Evolutionary conservation across 202 grass and related monocot species (phyloP).

Genomic region (Cymbopogon flexuosus): DNA sequence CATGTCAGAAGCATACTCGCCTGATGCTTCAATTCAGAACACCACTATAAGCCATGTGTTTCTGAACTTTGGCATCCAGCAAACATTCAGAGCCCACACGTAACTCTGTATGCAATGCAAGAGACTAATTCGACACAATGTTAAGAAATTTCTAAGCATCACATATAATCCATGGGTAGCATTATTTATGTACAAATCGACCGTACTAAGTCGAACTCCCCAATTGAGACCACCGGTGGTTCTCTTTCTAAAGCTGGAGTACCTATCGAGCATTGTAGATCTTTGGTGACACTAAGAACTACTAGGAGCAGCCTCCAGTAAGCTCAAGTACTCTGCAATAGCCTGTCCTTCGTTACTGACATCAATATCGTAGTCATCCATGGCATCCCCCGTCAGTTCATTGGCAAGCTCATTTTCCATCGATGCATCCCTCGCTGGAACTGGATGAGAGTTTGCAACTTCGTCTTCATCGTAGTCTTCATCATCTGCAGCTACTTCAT

Average conservation of each 20-base stretch:
- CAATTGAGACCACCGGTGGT: neutral
- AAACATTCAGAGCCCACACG: neutral
- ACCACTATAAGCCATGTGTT: neutral
- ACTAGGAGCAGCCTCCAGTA: conserved; percentile 52
- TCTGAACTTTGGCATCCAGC: neutral
- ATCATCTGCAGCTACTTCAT: neutral
- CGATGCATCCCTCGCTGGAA: conserved; percentile 39
- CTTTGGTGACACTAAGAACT: conserved; percentile 17
- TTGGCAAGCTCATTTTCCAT: conserved; percentile 72
- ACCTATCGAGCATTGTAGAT: neutral
- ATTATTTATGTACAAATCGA: conserved; percentile 38
- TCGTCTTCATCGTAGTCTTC: neutral
- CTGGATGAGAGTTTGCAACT: conserved; percentile 1
- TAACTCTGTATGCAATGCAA: neutral
- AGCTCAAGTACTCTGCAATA: conserved; percentile 62
- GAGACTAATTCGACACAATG: neutral
- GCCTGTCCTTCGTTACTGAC: conserved; percentile 71
- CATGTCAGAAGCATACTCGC: neutral
- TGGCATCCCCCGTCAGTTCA: conserved; percentile 60
- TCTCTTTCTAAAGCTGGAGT: neutral
- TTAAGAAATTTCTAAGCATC: neutral
- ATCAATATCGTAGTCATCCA: conserved; percentile 87
- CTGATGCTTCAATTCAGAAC: neutral
- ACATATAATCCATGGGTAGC: neutral
- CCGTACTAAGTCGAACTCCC: conserved; percentile 7